Evolutionary conservation across 2,329 filamentous ascomycete genomes (phyloP), one percentile per base, ranked within the genome.

Genomic region (Aspergillus jensenii): DNA sequence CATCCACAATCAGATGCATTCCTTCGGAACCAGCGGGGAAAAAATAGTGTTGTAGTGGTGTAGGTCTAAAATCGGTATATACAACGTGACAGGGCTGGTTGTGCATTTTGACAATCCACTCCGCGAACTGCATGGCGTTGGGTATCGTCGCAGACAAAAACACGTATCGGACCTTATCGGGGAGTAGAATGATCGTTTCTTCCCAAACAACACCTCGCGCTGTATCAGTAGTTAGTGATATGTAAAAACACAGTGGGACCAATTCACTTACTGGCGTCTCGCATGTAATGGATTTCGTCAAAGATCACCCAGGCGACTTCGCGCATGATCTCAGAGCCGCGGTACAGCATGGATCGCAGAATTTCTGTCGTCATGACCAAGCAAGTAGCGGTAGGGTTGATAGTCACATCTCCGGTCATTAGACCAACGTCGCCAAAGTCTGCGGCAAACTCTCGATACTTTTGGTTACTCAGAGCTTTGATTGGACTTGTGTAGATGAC

Each of bases 281-380:
- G 87, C 87, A 99, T 89, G 77, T 99, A 99, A 76, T 99, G 95
- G 62, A 99, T 96, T 76, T 99, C 95, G 76, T 99, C 95, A 68
- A 99, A 99, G 2, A 99, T 82, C 2, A 99, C 96, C 95, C 95
- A 99, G 14, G 90, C 93, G 2, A 99, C 96, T 79, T 99, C 95
- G 65, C 95, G 91, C 93, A 99, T 99, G 64, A 99, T 98, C 79
- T 99, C 95, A 0, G 95, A 98, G 59, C 95, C 95, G 66, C 95
- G 86, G 76, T 99, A 99, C 77, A 99, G 75, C 95, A 99, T 99
- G 17, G 93, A 98, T 49, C 95, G 89, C 72, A 99, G 77, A 91
- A 99, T 99, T 80, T 99, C 95, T 0, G 95, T 99, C 0, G 95
- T 99, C 95, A 99, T 99, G 69, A 99, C 95, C 58, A 99, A 81